These are phyloP conservation scores for Aspergillus neotritici DNA, from an alignment of 2,329 filamentous ascomycete species.

Conservation along the genomic window DNA sequence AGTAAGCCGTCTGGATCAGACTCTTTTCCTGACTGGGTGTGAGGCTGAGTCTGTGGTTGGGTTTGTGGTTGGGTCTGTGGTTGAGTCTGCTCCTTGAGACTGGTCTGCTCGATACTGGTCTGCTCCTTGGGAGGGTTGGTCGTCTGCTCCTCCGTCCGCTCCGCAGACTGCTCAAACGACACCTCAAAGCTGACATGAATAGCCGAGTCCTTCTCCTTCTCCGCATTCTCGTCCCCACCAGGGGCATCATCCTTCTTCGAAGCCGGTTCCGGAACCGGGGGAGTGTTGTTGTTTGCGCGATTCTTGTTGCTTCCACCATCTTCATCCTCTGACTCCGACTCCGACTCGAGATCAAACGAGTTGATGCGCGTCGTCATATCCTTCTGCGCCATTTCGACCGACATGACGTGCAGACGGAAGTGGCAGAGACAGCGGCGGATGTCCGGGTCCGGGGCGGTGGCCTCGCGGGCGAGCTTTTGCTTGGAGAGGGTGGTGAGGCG, in stretches of 20 bases:
- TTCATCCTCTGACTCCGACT: constrained; percentile 23
- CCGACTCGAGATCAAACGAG: constrained; percentile 32
- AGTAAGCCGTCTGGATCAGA: constrained; percentile 13
- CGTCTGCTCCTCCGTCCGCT: not conserved
- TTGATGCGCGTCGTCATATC: constrained; percentile 33
- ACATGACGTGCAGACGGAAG: constrained; percentile 30
- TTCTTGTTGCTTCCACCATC: constrained; percentile 14
- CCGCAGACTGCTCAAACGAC: constrained; percentile 5
- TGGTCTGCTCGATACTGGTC: too few species aligned
- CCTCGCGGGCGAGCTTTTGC: constrained; percentile 32
- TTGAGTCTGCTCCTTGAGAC: too few species aligned
- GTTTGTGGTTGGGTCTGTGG: too few species aligned
- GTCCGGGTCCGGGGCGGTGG: constrained; percentile 30
- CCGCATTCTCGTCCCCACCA: constrained; percentile 9
- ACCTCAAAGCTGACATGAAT: constrained; percentile 17
- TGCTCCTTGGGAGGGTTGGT: not conserved
- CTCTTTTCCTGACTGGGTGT: constrained; percentile 5
- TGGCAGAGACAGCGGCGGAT: constrained; percentile 33
- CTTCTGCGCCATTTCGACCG: constrained; percentile 30
- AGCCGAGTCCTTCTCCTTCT: constrained; percentile 4
- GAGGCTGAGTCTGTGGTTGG: not conserved
- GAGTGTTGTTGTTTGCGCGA: constrained; percentile 3
- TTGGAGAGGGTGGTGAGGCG: constrained; percentile 33
- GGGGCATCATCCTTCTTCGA: too few species aligned
- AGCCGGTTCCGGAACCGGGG: not conserved